phyloP scores from a whole-genome alignment of 768 basidiomycete genomes.

The Lactarius hatsudake region DNA sequence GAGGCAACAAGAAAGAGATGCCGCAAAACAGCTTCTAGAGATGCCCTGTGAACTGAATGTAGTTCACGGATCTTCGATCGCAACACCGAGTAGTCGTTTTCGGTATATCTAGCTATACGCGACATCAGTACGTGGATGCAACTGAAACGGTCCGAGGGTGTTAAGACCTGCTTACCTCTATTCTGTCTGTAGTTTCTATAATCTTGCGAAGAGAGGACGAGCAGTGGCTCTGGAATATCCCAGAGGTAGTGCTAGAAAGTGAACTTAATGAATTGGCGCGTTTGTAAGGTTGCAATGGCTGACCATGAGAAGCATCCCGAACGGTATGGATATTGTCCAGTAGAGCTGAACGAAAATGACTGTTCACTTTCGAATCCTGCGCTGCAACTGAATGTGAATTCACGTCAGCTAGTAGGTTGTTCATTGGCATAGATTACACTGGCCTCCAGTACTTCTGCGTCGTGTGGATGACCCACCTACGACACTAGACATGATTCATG shows the following conservation, averaged over 20 bases:
- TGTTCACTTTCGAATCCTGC: background rate
- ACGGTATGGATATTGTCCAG: background rate
- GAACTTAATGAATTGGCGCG: too few relatives aligned
- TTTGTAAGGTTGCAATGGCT: background rate
- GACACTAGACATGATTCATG: background rate
- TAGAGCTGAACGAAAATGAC: background rate
- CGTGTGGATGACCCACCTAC: background rate
- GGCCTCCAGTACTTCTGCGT: background rate
- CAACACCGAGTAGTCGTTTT: background rate
- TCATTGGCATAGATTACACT: background rate
- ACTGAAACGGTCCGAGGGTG: background rate
- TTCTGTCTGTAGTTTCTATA: background rate
- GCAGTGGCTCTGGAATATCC: background rate
- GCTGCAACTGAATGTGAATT: background rate
- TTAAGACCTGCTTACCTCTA: background rate
- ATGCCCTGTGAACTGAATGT: background rate
- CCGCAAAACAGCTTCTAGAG: background rate
- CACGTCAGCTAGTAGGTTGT: background rate
- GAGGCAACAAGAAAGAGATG: background rate
- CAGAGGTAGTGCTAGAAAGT: background rate
- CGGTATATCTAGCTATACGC: background rate
- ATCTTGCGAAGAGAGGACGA: background rate
- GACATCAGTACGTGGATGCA: background rate
- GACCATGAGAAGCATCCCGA: background rate
- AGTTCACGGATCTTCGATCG: background rate